phyloP scores from a whole-genome alignment of 2,329 filamentous ascomycete species.

The Cercospora sesami region DNA sequence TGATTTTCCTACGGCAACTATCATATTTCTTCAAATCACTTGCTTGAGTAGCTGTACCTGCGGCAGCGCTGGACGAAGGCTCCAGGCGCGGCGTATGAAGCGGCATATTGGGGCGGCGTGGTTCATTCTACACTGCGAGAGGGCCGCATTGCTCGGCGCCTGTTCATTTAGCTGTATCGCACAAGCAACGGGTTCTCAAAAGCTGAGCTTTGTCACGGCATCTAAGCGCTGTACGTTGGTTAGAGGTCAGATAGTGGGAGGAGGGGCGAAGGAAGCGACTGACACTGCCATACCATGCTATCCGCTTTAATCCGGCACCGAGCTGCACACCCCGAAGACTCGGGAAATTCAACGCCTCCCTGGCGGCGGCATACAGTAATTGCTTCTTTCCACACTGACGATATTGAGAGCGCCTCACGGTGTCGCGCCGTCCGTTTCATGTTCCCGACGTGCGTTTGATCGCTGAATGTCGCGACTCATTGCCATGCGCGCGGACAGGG shows the following conservation, averaged over 20 bases:
- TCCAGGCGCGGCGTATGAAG: slow-evolving; percentile 18
- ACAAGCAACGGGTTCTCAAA: slow-evolving; percentile 23
- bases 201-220: slow-evolving; percentile 25
- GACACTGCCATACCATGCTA: slow-evolving; percentile 2
- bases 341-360: slow-evolving; percentile 6
- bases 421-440: background rate
- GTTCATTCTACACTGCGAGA: slow-evolving; percentile 22
- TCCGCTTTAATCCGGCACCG: slow-evolving; percentile 3
- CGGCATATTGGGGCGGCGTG: slow-evolving; percentile 23
- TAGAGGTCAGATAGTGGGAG: slow-evolving; percentile 15
- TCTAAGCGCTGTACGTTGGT: slow-evolving; percentile 24
- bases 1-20: slow-evolving; percentile 17
- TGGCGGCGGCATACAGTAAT: background rate
- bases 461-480: background rate
- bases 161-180: slow-evolving; percentile 27
- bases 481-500: background rate
- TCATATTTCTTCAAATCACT: slow-evolving; percentile 27
- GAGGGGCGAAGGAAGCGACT: slow-evolving; percentile 3
- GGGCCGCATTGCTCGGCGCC: slow-evolving; percentile 23
- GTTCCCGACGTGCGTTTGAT: background rate
- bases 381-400: background rate
- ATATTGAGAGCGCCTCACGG: background rate
- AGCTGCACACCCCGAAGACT: slow-evolving; percentile 4
- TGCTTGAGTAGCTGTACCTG: slow-evolving; percentile 28
- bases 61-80: slow-evolving; percentile 18